Conservation (phyloP, 495 filamentous ascomycete species). For the Penicillium goetzii region DNA sequence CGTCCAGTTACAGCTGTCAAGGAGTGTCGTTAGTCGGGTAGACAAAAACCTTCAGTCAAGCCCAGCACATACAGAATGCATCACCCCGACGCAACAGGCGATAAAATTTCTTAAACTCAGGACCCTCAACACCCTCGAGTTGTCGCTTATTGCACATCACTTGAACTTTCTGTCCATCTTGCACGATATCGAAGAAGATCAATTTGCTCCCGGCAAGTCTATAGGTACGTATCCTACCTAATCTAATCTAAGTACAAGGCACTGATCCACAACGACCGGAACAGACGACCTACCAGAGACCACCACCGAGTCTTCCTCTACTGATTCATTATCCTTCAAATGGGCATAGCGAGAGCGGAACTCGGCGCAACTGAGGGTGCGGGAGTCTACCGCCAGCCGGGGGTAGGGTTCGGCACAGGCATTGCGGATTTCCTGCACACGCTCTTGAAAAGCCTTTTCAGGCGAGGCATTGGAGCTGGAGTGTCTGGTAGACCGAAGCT, state of each 20-base stretch:
- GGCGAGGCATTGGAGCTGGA: constrained; percentile 42
- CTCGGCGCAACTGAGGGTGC: constrained; percentile 42
- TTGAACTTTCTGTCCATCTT: constrained; percentile 73
- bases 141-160: constrained; percentile 67
- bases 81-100: constrained; percentile 71
- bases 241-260: constrained; percentile 52
- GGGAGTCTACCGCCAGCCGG: constrained; percentile 39
- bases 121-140: constrained; percentile 48
- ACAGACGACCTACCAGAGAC: constrained; percentile 49
- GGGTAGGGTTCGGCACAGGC: constrained; percentile 56
- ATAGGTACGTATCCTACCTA: constrained; percentile 68
- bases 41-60: constrained; percentile 5
- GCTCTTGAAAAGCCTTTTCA: constrained; percentile 47
- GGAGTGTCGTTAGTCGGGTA: neutral
- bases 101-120: constrained; percentile 62
- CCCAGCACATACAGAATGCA: constrained; percentile 66
- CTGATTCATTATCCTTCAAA: constrained; percentile 49
- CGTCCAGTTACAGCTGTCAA: constrained; percentile 65
- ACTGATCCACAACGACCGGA: constrained; percentile 26
- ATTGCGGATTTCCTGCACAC: constrained; percentile 53
- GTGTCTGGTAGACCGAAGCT: constrained; percentile 14
- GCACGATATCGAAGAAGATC: constrained; percentile 78
- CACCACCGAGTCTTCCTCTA: constrained; percentile 45
- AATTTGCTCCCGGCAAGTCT: constrained; percentile 70
- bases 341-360: constrained; percentile 44